Conservation (phyloP, 805 yeast genomes). For the Ogataea trehaloabstinens region DNA sequence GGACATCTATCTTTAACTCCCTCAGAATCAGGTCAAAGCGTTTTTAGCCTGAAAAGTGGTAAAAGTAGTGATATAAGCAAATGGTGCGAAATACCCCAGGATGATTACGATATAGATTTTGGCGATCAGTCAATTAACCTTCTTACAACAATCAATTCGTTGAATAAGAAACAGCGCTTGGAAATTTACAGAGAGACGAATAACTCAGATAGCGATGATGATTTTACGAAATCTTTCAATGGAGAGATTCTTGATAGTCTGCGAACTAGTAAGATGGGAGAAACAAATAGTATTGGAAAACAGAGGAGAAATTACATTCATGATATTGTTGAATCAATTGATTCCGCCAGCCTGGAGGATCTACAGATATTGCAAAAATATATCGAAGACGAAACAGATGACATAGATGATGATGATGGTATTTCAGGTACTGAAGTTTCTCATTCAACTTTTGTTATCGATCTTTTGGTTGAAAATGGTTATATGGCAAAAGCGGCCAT, state of each 20-base stretch:
- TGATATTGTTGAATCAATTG: slow-evolving; percentile 7
- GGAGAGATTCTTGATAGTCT: slow-evolving; percentile 10
- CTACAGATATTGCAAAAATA: slow-evolving; percentile 13
- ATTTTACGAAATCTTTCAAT: slow-evolving; percentile 19
- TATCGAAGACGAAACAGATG: slow-evolving; percentile 9
- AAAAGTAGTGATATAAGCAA: slow-evolving; percentile 8
- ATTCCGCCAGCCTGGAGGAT: slow-evolving; percentile 10
- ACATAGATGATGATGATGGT: slow-evolving; percentile 4
- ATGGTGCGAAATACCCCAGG: slow-evolving; percentile 18
- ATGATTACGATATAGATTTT: slow-evolving; percentile 19
- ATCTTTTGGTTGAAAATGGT: slow-evolving; percentile 9
- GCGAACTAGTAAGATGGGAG: slow-evolving; percentile 2
- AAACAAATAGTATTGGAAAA: slow-evolving; percentile 3
- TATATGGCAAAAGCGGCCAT: slow-evolving; percentile 11
- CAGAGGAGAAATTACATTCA: slow-evolving; percentile 12
- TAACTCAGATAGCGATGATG: slow-evolving; percentile 17
- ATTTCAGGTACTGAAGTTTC: background rate
- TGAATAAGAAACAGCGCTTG: slow-evolving; percentile 18
- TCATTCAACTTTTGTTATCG: slow-evolving; percentile 9
- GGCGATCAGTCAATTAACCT: slow-evolving; percentile 15
- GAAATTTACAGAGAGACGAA: slow-evolving; percentile 19
- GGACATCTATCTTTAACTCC: background rate
- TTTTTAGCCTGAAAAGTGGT: slow-evolving; percentile 5
- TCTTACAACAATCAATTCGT: slow-evolving; percentile 14
- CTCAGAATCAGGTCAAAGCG: background rate